Evolutionary conservation across 2,329 filamentous ascomycete species (phyloP).

Genomic region (Aspergillus novofumigatus): DNA sequence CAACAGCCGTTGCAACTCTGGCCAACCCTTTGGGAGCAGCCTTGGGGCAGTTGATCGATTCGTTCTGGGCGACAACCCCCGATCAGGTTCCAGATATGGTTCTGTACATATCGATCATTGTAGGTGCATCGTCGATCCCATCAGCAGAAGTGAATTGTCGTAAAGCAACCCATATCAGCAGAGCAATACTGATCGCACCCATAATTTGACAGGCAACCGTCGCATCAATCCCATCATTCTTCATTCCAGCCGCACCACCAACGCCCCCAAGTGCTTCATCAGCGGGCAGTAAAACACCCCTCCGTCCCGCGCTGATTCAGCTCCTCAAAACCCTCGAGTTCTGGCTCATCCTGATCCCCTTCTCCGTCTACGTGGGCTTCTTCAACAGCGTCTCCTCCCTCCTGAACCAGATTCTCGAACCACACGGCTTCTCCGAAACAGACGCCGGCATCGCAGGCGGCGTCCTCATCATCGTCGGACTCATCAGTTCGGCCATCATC

Average conservation of each 20-base stretch:
- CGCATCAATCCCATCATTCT: slow-evolving; percentile 70
- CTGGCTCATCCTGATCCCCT: slow-evolving; percentile 78
- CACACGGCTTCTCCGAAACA: slow-evolving; percentile 78
- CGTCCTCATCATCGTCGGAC: slow-evolving; percentile 81
- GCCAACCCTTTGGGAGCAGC: slow-evolving; percentile 90
- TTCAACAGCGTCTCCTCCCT: slow-evolving; percentile 91
- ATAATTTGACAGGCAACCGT: slow-evolving; percentile 50
- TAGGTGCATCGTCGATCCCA: slow-evolving; percentile 42
- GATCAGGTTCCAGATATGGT: slow-evolving; percentile 74
- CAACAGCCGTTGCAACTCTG: slow-evolving; percentile 78
- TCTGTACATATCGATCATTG: slow-evolving; percentile 77
- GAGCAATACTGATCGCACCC: neutral
- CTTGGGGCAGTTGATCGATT: slow-evolving; percentile 79
- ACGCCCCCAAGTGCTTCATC: slow-evolving; percentile 70
- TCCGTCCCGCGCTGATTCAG: slow-evolving; percentile 50
- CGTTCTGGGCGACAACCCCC: slow-evolving; percentile 64
- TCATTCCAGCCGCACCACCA: slow-evolving; percentile 72
- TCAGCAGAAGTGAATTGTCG: neutral
- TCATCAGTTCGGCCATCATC: slow-evolving; percentile 69
- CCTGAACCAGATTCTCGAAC: slow-evolving; percentile 82
- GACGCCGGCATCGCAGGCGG: slow-evolving; percentile 87
- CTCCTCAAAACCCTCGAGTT: slow-evolving; percentile 64
- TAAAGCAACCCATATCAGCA: neutral
- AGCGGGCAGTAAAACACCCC: slow-evolving; percentile 50
- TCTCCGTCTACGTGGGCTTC: slow-evolving; percentile 77